A percentile compares a stretch with the other conserved stretches of the same genome.
Evolutionary conservation across 1,284 basidiomycete genomes (phyloP).

Genomic region (Marasmius fiardii): DNA sequence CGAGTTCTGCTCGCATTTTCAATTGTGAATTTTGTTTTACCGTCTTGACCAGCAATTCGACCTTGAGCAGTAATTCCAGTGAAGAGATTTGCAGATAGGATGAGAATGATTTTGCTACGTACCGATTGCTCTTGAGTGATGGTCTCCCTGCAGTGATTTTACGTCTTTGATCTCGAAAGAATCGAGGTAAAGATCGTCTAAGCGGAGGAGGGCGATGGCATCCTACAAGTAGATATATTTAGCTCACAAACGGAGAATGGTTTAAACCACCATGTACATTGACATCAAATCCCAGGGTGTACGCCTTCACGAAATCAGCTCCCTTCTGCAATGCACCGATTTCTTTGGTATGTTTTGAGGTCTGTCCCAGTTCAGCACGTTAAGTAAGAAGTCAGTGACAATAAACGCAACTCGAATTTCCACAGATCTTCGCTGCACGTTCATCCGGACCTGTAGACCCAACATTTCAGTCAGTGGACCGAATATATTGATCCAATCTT

Average conservation of each 20-base stretch:
- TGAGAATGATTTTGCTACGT: slow-evolving; percentile 16
- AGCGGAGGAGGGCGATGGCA: slow-evolving; percentile 88
- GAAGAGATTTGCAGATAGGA: slow-evolving; percentile 4
- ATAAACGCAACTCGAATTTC: slow-evolving; percentile 75
- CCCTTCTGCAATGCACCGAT: slow-evolving; percentile 93
- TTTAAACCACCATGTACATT: slow-evolving; percentile 53
- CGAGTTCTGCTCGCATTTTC: slow-evolving; percentile 96
- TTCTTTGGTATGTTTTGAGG: slow-evolving; percentile 92
- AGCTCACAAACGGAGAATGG: background rate
- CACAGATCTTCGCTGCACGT: slow-evolving; percentile 83
- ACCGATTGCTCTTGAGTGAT: slow-evolving; percentile 95
- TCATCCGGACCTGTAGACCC: slow-evolving; percentile 95
- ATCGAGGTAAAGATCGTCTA: slow-evolving; percentile 97
- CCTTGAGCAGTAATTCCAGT: slow-evolving; percentile 48
- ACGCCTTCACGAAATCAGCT: slow-evolving; percentile 98
- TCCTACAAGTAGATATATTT: slow-evolving; percentile 53
- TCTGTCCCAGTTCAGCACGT: slow-evolving; percentile 43
- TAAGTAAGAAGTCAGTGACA: background rate
- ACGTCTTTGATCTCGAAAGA: slow-evolving; percentile 99
- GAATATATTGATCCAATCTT: slow-evolving; percentile 97
- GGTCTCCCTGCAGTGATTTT: slow-evolving; percentile 96
- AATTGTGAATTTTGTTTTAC: slow-evolving; percentile 98
- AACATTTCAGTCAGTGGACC: slow-evolving; percentile 94
- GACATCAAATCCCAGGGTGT: slow-evolving; percentile 90
- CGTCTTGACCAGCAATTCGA: slow-evolving; percentile 97